phyloP scores from a whole-genome alignment of 805 yeast species.

The Myxozyma lipomycoides region DNA sequence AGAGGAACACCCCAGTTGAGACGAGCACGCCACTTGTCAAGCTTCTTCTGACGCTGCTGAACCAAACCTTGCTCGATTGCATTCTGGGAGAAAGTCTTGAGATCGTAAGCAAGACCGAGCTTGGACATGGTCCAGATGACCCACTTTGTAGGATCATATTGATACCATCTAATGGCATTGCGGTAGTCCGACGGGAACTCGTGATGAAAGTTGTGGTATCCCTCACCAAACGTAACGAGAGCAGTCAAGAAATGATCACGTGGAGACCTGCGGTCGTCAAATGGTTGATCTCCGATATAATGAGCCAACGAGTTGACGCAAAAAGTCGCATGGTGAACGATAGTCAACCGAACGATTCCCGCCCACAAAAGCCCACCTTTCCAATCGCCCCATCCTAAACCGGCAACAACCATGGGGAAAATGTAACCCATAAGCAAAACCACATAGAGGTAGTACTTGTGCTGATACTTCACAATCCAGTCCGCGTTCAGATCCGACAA shows the following conservation, averaged over 20 bases:
- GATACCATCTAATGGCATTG: slow-evolving; percentile 64
- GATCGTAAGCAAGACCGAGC: slow-evolving; percentile 56
- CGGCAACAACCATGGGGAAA: slow-evolving; percentile 63
- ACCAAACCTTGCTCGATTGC: slow-evolving; percentile 67
- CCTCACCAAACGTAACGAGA: slow-evolving; percentile 79
- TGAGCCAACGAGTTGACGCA: slow-evolving; percentile 82
- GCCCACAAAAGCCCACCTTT: slow-evolving; percentile 74
- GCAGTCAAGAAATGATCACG: slow-evolving; percentile 62
- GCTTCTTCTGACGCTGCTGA: slow-evolving; percentile 75
- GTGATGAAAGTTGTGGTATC: slow-evolving; percentile 90
- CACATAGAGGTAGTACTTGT: slow-evolving; percentile 59
- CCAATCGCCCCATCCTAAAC: slow-evolving; percentile 67
- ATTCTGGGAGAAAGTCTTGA: slow-evolving; percentile 54
- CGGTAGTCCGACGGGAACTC: slow-evolving; percentile 91
- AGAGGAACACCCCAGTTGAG: slow-evolving; percentile 94
- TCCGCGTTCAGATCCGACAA: slow-evolving; percentile 61
- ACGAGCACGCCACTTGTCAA: slow-evolving; percentile 70
- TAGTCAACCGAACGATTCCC: slow-evolving; percentile 66
- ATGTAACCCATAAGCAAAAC: slow-evolving; percentile 51
- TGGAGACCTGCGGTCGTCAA: slow-evolving; percentile 69
- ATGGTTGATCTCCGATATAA: slow-evolving; percentile 66
- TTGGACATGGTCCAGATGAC: slow-evolving; percentile 50
- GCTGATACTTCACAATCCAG: slow-evolving; percentile 61
- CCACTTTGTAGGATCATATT: slow-evolving; percentile 87
- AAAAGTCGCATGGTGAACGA: slow-evolving; percentile 76